Conservation (phyloP, 345 rosid species). For the Syzygium aromaticum region DNA sequence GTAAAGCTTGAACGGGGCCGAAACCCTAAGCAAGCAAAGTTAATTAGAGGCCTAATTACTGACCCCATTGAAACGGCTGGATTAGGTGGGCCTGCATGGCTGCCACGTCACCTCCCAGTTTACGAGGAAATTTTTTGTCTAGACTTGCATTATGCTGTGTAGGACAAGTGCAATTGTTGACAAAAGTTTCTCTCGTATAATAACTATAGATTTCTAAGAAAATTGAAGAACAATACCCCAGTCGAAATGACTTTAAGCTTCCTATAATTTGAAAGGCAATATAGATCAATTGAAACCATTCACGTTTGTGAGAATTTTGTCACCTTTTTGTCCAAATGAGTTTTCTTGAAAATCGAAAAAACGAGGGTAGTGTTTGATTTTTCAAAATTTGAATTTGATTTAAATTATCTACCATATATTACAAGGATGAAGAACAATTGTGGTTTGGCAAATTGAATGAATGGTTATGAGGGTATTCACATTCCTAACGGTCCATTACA, state of each 20-base stretch:
- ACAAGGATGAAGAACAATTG: neutral
- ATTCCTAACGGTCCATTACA: slow-evolving; percentile 3
- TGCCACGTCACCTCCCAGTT: neutral
- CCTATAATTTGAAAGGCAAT: neutral
- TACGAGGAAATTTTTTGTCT: neutral
- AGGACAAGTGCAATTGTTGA: neutral
- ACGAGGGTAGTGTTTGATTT: neutral
- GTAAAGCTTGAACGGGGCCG: neutral
- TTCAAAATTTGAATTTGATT: neutral
- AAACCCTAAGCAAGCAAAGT: neutral
- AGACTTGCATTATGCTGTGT: neutral
- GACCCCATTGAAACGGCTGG: neutral
- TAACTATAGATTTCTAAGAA: neutral
- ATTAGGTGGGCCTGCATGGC: neutral
- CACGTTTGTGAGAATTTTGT: neutral
- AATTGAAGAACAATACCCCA: no score
- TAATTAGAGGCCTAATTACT: neutral
- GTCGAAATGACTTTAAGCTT: neutral
- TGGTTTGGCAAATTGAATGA: neutral
- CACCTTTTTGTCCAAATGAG: neutral
- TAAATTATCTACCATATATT: neutral
- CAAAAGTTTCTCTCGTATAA: neutral
- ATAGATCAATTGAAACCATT: neutral
- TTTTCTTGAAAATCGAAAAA: neutral
- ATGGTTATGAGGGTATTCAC: neutral